A percentile compares a stretch with the other conserved stretches of the same genome.
These are phyloP conservation scores for Clitopilus passeckerianus DNA, from an alignment of 768 basidiomycete species.

Conservation along the genomic window DNA sequence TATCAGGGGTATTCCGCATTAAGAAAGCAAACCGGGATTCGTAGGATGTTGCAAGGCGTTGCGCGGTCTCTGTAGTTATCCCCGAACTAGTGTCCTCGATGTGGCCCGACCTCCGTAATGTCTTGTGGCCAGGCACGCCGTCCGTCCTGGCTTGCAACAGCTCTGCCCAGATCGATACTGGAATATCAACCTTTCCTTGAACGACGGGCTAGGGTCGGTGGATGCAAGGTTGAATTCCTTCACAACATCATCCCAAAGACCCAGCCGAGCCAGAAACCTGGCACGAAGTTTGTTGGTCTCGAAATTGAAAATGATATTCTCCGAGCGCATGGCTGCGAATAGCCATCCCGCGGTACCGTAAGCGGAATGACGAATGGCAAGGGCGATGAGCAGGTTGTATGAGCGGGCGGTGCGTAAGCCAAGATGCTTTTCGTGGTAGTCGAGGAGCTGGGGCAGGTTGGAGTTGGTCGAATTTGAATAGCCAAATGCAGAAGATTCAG, in stretches of 20 bases:
- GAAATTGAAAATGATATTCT: conserved; percentile 35
- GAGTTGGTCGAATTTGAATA: conserved; percentile 21
- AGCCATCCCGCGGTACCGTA: conserved; percentile 42
- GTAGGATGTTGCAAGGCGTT: conserved; percentile 28
- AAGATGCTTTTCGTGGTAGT: conserved; percentile 40
- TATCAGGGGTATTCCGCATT: conserved; percentile 34
- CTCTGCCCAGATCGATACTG: conserved; percentile 14
- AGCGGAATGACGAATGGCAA: conserved; percentile 47
- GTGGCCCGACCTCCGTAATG: not conserved
- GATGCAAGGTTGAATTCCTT: conserved; percentile 23
- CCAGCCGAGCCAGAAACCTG: conserved; percentile 52
- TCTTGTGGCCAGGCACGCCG: not conserved
- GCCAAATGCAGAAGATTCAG: conserved; percentile 34
- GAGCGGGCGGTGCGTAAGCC: conserved; percentile 34
- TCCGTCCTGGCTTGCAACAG: not conserved
- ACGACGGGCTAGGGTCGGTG: conserved; percentile 8
- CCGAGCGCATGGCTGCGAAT: conserved; percentile 40
- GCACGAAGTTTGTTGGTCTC: conserved; percentile 55
- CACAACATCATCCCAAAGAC: conserved; percentile 59
- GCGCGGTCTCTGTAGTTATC: conserved; percentile 2
- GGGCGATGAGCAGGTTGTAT: conserved; percentile 37
- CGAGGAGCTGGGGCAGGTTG: conserved; percentile 33
- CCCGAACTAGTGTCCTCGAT: not conserved
- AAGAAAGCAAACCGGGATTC: conserved; percentile 28
- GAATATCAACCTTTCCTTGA: conserved; percentile 8